A percentile compares a stretch with the other conserved stretches of the same genome.
These are phyloP conservation scores for Botrytis paeoniae DNA, from an alignment of 2,329 filamentous ascomycete species.

Conservation along the genomic window DNA sequence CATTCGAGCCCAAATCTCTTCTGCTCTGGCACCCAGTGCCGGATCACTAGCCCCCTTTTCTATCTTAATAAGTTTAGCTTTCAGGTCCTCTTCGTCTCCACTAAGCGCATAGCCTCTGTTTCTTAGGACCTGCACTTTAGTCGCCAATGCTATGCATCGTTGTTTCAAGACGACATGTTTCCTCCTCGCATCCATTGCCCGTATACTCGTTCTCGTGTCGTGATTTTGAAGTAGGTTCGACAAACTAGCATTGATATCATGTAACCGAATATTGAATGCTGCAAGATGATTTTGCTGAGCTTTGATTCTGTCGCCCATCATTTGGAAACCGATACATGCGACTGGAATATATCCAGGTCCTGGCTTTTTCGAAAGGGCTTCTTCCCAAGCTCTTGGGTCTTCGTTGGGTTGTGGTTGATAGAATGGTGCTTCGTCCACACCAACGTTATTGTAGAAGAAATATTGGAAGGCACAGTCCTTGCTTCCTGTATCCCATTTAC, in stretches of 20 bases:
- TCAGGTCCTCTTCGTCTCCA: conserved; percentile 74
- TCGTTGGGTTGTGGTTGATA: conserved; percentile 69
- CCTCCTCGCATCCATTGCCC: conserved; percentile 68
- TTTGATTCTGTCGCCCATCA: conserved; percentile 68
- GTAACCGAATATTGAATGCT: conserved; percentile 68
- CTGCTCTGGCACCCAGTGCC: conserved; percentile 69
- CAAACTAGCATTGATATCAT: conserved; percentile 75
- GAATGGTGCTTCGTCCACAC: conserved; percentile 70
- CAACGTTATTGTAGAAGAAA: conserved; percentile 86
- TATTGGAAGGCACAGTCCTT: conserved; percentile 72
- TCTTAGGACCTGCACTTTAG: conserved; percentile 74
- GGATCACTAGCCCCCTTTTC: conserved; percentile 72
- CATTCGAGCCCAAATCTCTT: conserved; percentile 83
- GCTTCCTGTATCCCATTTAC: conserved; percentile 71
- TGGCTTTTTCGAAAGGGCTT: conserved; percentile 76
- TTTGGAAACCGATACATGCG: conserved; percentile 69
- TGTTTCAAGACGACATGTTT: conserved; percentile 71
- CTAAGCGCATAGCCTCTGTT: conserved; percentile 80
- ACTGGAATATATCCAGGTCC: conserved; percentile 74
- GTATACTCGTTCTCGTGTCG: conserved; percentile 72
- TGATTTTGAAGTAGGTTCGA: conserved; percentile 71
- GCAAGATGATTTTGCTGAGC: conserved; percentile 68
- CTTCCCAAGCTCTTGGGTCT: conserved; percentile 77
- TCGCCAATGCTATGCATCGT: conserved; percentile 70
- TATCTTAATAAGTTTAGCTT: conserved; percentile 65